Conservation (phyloP, 192 early-diverging fungal species). For the Entomortierella beljakovae region DNA sequence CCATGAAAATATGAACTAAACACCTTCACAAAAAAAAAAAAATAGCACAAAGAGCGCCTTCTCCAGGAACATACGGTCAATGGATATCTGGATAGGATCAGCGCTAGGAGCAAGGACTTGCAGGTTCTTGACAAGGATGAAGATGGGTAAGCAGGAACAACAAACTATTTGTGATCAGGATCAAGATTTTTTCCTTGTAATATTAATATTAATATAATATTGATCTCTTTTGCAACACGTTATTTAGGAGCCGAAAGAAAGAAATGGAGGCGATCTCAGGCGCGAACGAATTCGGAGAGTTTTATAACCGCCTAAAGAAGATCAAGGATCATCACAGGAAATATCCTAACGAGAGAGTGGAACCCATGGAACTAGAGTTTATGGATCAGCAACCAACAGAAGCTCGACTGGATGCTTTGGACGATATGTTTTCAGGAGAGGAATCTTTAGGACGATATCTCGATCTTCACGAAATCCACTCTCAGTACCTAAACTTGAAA, state of each 20-base stretch:
- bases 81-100: slow-evolving; percentile 77
- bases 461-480: slow-evolving; percentile 85
- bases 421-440: slow-evolving; percentile 94
- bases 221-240: neutral
- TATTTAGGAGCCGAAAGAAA: slow-evolving; percentile 66
- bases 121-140: slow-evolving; percentile 76
- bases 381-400: slow-evolving; percentile 63
- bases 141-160: slow-evolving; percentile 64
- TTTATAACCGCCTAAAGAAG: slow-evolving; percentile 84
- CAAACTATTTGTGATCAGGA: neutral
- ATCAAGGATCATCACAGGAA: slow-evolving; percentile 86
- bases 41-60: slow-evolving; percentile 83
- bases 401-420: slow-evolving; percentile 67
- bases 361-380: slow-evolving; percentile 86
- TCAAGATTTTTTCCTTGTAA: neutral
- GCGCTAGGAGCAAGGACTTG: slow-evolving; percentile 70
- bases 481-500: slow-evolving; percentile 87
- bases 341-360: slow-evolving; percentile 80
- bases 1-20: too few species aligned
- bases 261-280: slow-evolving; percentile 81
- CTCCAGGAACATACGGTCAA: slow-evolving; percentile 84
- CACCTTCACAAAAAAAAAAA: too few species aligned
- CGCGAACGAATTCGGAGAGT: slow-evolving; percentile 80
- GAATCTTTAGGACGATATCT: slow-evolving; percentile 86
- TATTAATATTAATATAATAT: too few species aligned